Conservation (phyloP, 306 rosid species). For the Rubus idaeus region DNA sequence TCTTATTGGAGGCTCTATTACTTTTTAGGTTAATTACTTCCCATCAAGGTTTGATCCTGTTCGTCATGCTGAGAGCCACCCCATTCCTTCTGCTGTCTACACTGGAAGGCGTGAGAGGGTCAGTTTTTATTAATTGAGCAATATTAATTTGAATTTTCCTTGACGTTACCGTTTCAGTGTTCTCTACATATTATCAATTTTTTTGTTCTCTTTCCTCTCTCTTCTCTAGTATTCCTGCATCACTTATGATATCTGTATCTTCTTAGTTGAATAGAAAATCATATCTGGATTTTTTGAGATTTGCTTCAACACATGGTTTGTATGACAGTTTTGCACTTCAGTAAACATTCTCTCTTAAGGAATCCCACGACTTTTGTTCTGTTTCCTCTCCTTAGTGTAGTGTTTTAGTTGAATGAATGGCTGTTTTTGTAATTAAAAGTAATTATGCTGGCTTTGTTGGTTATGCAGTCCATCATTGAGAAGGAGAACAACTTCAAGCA, state of each 20-base stretch:
- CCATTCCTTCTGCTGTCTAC: slow-evolving; percentile 50
- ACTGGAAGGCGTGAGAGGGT: slow-evolving; percentile 81
- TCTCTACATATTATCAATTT: not conserved
- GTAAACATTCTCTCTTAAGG: not conserved
- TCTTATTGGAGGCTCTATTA: slow-evolving; percentile 14
- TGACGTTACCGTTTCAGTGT: not conserved
- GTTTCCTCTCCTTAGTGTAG: not conserved
- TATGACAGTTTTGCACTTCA: not conserved
- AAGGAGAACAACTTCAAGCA: slow-evolving; percentile 94
- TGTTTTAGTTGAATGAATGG: not conserved
- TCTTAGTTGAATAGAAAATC: not conserved
- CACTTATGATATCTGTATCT: not conserved
- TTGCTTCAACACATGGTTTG: not conserved
- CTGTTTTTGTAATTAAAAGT: slow-evolving; percentile 13
- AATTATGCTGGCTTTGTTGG: not conserved
- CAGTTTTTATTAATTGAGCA: slow-evolving; percentile 23
- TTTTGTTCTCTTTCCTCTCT: not conserved
- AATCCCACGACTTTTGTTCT: not conserved
- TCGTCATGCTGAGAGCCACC: slow-evolving; percentile 77
- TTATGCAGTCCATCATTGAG: slow-evolving; percentile 55
- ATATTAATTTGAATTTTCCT: not conserved
- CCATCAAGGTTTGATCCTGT: slow-evolving; percentile 83
- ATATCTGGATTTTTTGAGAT: not conserved
- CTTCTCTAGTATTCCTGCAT: not conserved
- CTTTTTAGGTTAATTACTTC: slow-evolving; percentile 75